Base-by-base conservation (phyloP, 78 protist genomes). In the Goniomonas avonlea region DNA sequence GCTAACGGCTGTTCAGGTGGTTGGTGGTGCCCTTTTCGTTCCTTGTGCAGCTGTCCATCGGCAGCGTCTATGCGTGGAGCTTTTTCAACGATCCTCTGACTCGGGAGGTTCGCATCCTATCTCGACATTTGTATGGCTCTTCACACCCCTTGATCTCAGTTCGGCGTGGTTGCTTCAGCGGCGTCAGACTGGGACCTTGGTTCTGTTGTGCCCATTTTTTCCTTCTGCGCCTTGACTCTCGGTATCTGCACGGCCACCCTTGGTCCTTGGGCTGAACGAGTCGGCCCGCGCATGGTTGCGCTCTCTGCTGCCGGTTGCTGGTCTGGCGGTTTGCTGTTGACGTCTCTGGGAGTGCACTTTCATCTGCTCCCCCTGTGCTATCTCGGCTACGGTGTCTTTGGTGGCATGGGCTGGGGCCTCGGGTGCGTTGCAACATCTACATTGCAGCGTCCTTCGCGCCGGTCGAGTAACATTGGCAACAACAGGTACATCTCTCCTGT, bases 401-500 rank as follows among this genome's bases (percentile, higher is more conserved):
- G 75, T 34, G 77, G 77, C 3, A 5, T 11, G 18, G 77, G 58
- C 27, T 23, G 3, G 43, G 77, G 77, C 41, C 11, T 20, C 34
- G 41, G 55, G 48, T 79, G 66, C 56, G 35, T 79, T 3, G 29
- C 75, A n/a, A n/a, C n/a, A n/a, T n/a, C n/a, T n/a, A n/a, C n/a
- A n/a, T n/a, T n/a, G n/a, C n/a, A n/a, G n/a, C n/a, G n/a, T n/a
- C n/a, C n/a, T n/a, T n/a, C n/a, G n/a, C n/a, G n/a, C n/a, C n/a
- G n/a, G n/a, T n/a, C n/a, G n/a, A n/a, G n/a, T n/a, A n/a, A n/a
- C n/a, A n/a, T n/a, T n/a, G n/a, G n/a, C n/a, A n/a, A n/a, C n/a
- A n/a, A n/a, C n/a, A n/a, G n/a, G n/a, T n/a, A n/a, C n/a, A n/a
- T 79, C 9, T 23, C 75, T 25, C 83, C 83, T 2, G 74, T 79